phyloP scores from a whole-genome alignment of 768 basidiomycete species.

The Tephrocybe sp. region DNA sequence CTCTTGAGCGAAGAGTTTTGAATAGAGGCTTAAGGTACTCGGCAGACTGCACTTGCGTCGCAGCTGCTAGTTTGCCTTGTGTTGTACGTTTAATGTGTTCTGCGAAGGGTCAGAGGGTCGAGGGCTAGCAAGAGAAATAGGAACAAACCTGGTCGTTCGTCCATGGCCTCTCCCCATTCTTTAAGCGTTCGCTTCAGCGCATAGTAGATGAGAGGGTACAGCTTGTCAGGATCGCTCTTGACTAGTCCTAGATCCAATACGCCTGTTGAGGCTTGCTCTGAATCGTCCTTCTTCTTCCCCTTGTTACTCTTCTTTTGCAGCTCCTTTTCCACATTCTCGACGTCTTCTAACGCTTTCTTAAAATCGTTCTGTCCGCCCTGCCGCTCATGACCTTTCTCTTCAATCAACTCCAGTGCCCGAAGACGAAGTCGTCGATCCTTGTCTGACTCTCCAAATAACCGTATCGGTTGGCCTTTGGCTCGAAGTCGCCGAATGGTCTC shows the following conservation, averaged over 20 bases:
- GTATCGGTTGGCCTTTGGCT: conserved; percentile 89
- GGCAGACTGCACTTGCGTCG: conserved; percentile 92
- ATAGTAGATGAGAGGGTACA: conserved; percentile 97
- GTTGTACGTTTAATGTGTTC: conserved; percentile 85
- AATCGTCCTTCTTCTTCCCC: conserved; percentile 66
- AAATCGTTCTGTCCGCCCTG: conserved; percentile 94
- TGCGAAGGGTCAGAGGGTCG: conserved; percentile 24
- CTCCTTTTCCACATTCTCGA: conserved; percentile 74
- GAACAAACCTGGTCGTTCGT: conserved; percentile 76
- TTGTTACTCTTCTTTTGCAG: conserved; percentile 54
- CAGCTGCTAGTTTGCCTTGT: conserved; percentile 92
- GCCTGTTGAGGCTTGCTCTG: conserved; percentile 48
- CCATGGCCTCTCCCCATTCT: conserved; percentile 97
- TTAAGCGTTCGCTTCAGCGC: conserved; percentile 88
- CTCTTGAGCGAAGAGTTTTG: conserved; percentile 83
- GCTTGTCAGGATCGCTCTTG: conserved; percentile 89
- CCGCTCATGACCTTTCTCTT: conserved; percentile 79
- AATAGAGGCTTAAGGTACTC: conserved; percentile 97
- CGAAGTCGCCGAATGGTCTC: conserved; percentile 89
- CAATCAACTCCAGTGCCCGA: conserved; percentile 91
- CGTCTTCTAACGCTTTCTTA: conserved; percentile 83
- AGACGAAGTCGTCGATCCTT: conserved; percentile 88
- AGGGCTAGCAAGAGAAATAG: neutral
- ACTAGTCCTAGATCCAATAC: conserved; percentile 78
- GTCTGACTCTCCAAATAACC: conserved; percentile 93